Conservation (phyloP, 2,329 filamentous ascomycete genomes). For the Penicillium sp. region DNA sequence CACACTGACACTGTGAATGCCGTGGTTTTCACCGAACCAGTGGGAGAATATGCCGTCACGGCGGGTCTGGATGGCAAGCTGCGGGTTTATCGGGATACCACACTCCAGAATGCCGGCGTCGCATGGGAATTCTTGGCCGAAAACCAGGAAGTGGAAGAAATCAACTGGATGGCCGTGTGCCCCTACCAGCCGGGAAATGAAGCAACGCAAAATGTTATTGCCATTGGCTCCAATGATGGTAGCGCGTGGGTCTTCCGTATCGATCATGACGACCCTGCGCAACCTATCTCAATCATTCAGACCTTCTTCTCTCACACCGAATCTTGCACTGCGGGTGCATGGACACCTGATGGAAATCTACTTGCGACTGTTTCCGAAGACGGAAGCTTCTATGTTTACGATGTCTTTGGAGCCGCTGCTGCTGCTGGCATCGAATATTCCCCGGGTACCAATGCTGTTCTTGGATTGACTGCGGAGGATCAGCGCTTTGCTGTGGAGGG, state of each 20-base stretch:
- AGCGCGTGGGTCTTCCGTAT: slow-evolving; percentile 96
- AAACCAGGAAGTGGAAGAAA: slow-evolving; percentile 85
- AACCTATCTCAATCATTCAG: slow-evolving; percentile 76
- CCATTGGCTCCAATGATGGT: slow-evolving; percentile 84
- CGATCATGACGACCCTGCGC: slow-evolving; percentile 60
- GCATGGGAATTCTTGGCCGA: slow-evolving; percentile 70
- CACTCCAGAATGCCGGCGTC: slow-evolving; percentile 47
- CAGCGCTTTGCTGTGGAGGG: slow-evolving; percentile 91
- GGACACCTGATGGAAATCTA: slow-evolving; percentile 83
- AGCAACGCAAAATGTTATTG: slow-evolving; percentile 74
- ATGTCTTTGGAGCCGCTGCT: slow-evolving; percentile 78
- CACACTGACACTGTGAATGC: slow-evolving; percentile 91
- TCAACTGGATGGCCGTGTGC: slow-evolving; percentile 84
- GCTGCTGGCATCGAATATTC: slow-evolving; percentile 59
- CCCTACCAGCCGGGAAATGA: slow-evolving; percentile 56
- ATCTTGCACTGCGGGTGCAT: slow-evolving; percentile 82
- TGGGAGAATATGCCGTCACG: slow-evolving; percentile 80
- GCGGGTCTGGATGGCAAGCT: slow-evolving; percentile 84
- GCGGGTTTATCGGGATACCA: slow-evolving; percentile 63
- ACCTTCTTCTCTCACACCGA: slow-evolving; percentile 88
- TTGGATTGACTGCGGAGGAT: slow-evolving; percentile 75
- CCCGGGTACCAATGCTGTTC: slow-evolving; percentile 62
- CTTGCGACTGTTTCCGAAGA: slow-evolving; percentile 90
- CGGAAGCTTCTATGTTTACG: slow-evolving; percentile 85
- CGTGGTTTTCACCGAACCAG: slow-evolving; percentile 77